Conservation (phyloP, 2,329 filamentous ascomycete species). For the Phaeosphaeriaceae sp. region DNA sequence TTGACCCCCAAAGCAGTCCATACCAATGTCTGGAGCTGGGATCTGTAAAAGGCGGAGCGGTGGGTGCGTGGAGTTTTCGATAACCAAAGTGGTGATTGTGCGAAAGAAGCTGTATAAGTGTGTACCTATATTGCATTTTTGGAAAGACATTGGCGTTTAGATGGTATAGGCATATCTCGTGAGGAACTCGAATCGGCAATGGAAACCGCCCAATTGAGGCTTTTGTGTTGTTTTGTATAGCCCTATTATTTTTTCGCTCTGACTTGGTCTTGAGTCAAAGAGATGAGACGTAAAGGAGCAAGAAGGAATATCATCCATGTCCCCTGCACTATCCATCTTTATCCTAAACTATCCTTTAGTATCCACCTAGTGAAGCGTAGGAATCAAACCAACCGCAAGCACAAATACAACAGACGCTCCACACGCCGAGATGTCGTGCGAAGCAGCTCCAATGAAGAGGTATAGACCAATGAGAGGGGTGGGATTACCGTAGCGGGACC, state of each 20-base stretch:
- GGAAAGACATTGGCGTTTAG: background rate
- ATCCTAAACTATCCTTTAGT: background rate
- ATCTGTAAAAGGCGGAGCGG: slow-evolving; percentile 42
- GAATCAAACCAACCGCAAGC: too few relatives aligned
- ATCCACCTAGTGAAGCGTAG: too few relatives aligned
- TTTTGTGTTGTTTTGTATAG: slow-evolving; percentile 5
- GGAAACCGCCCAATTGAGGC: slow-evolving; percentile 14
- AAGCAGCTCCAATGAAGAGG: too few relatives aligned
- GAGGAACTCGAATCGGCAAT: background rate
- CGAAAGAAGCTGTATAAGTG: background rate
- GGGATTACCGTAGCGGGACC: too few relatives aligned
- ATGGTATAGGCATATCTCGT: too few relatives aligned
- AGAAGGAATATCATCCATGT: too few relatives aligned
- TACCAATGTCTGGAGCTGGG: slow-evolving; percentile 60
- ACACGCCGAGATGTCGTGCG: slow-evolving; percentile 7
- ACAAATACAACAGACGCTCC: background rate
- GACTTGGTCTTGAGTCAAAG: too few relatives aligned
- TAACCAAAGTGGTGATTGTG: slow-evolving; percentile 24
- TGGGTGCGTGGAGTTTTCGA: slow-evolving; percentile 49
- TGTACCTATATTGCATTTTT: background rate
- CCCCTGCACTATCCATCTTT: background rate
- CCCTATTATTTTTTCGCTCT: background rate
- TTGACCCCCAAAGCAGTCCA: slow-evolving; percentile 61
- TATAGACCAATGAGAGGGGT: too few relatives aligned
- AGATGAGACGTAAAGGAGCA: too few relatives aligned